Evolutionary conservation across 2,329 filamentous ascomycete species (phyloP), one percentile per base, ranked within the genome.

Genomic region (Aspergillus sp.): DNA sequence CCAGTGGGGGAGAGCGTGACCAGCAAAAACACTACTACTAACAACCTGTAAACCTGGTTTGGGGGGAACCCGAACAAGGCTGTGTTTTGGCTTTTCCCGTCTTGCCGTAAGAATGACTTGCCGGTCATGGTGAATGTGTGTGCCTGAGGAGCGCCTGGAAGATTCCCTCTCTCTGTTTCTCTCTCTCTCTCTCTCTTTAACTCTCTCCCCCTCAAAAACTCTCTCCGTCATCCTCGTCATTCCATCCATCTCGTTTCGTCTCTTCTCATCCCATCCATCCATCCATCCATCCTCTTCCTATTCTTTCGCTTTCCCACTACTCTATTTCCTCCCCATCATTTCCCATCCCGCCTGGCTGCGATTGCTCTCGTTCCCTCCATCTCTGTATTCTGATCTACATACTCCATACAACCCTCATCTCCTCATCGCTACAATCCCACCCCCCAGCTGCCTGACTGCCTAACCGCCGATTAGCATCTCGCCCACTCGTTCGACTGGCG

Each of bases 371-470:
- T 32, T 32, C 17, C 6, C 9, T 38, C 23, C 17, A 43, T 25
- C 3, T 38, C 25, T 19, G 15, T 12, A 25, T 13, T 55, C 39
- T 25, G 28, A 21, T 32, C 39, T 21, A 13, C 45, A 28, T 32
- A 38, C 8, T 30, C 28, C 28, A 12, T 30, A 38, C 19, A 10
- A 13, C 51, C 30, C 10, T 55, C 48, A 56, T 25, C 36, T 57
- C n/a, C 39, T 25, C 12, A 30, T 57, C 30, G 45, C 36, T 25
- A 56, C 32, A 32, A 56, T 19, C 30, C 19, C 48, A 50, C 21
- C 45, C 41, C 39, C 53, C 51, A 19, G 63, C 65, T 69, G 67
- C 68, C 66, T 64, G 65, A 69, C 62, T 53, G 62, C 67, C 65
- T 67, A 62, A 68, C 60, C 49, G 23, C 58, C 48, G 47, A 53